Percentiles rank a stretch among this genome's conserved stretches.
phyloP scores from a whole-genome alignment of 305 asterid genomes.

The Fraxinus velutina region DNA sequence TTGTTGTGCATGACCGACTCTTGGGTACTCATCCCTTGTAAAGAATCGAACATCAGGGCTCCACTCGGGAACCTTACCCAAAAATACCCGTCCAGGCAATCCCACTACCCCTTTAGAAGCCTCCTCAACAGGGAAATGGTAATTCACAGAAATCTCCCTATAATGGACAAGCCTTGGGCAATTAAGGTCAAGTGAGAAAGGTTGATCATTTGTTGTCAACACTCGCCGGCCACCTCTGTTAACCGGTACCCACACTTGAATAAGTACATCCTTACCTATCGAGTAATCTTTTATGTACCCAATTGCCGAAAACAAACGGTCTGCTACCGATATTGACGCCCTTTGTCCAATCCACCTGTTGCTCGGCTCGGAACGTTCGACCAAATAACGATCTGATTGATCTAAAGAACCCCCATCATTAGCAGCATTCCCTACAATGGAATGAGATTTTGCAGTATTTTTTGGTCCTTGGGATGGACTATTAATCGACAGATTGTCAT shows the following conservation, averaged over 20 bases:
- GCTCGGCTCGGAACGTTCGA: conserved; percentile 37
- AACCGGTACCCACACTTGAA: conserved; percentile 86
- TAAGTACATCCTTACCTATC: conserved; percentile 48
- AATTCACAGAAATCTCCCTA: conserved; percentile 61
- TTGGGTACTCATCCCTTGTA: conserved; percentile 60
- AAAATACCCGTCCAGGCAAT: conserved; percentile 77
- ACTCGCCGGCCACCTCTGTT: conserved; percentile 56
- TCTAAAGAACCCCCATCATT: conserved; percentile 22
- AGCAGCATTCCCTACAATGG: conserved; percentile 30
- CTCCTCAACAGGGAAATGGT: conserved; percentile 63
- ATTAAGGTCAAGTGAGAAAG: conserved; percentile 54
- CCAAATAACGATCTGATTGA: conserved; percentile 28
- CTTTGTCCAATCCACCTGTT: conserved; percentile 63
- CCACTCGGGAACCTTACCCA: conserved; percentile 81
- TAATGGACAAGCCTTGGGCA: conserved; percentile 62
- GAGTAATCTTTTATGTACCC: conserved; percentile 51
- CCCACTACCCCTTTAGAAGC: conserved; percentile 56
- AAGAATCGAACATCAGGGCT: conserved; percentile 83
- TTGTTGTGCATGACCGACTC: conserved; percentile 66
- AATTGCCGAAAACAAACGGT: conserved; percentile 60
- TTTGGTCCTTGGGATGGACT: conserved; percentile 39
- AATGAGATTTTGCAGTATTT: conserved; percentile 27
- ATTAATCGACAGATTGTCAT: conserved; percentile 48
- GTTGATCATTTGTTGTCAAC: conserved; percentile 58
- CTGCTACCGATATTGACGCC: conserved; percentile 53